phyloP scores from a whole-genome alignment of 257 asterid genomes.

The Rubia yunnanensis region DNA sequence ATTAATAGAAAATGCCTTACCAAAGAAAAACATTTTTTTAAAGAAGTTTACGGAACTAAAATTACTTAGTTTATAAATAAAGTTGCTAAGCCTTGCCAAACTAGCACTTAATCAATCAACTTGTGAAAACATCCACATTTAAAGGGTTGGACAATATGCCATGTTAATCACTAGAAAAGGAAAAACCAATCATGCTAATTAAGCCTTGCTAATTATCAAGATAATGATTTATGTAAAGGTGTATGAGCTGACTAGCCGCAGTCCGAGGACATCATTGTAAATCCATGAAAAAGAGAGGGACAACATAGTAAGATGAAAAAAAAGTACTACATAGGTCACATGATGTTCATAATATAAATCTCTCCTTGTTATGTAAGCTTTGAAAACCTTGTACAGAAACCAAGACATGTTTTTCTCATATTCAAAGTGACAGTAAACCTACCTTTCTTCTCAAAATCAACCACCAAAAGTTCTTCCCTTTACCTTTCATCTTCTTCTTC shows the following conservation, averaged over 20 bases:
- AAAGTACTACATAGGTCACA: slow-evolving; percentile 25
- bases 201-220: not conserved
- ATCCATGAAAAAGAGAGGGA: slow-evolving; percentile 22
- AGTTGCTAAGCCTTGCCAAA: no score
- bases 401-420: slow-evolving; percentile 29
- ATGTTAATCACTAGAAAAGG: not conserved
- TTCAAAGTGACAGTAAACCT: slow-evolving; percentile 7
- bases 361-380: slow-evolving; percentile 19
- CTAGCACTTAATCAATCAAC: not conserved
- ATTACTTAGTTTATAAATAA: no score
- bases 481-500: slow-evolving; percentile 6
- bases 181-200: not conserved
- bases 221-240: not conserved
- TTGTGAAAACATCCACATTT: no score
- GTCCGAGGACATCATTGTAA: slow-evolving; percentile 21
- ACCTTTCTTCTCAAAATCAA: slow-evolving; percentile 16
- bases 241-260: not conserved
- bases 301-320: slow-evolving; percentile 21
- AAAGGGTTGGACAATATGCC: not conserved
- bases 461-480: slow-evolving; percentile 1
- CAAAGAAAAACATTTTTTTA: no score
- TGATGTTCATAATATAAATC: slow-evolving; percentile 18
- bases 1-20: no score
- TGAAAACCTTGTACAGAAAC: slow-evolving; percentile 13
- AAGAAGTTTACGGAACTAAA: no score